Conservation (phyloP, 75 land plant genomes). For the Ceratopteris richardii region DNA sequence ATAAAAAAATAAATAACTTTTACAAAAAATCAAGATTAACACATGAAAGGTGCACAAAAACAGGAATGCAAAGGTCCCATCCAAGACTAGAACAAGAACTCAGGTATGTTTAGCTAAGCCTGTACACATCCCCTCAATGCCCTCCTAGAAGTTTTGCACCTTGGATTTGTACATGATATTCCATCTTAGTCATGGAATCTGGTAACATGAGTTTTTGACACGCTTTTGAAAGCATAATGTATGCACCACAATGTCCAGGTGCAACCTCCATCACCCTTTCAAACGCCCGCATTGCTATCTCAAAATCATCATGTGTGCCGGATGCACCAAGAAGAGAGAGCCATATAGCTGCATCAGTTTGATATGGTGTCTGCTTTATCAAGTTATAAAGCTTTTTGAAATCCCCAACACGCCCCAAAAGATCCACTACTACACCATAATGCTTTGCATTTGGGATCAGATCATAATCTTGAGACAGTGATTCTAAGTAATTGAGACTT, state of each 20-base stretch:
- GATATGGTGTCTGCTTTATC: neutral
- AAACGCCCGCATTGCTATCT: slow-evolving; percentile 6
- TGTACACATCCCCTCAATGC: too few relatives aligned
- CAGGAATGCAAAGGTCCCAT: too few relatives aligned
- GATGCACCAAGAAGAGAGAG: neutral
- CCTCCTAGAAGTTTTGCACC: too few relatives aligned
- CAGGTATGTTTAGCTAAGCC: too few relatives aligned
- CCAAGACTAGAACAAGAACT: too few relatives aligned
- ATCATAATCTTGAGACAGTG: neutral
- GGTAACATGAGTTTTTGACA: too few relatives aligned
- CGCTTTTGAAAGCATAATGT: neutral
- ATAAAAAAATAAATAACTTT: too few relatives aligned
- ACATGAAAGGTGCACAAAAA: too few relatives aligned
- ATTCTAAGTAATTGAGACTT: neutral
- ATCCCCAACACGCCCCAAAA: neutral
- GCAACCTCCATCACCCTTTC: neutral
- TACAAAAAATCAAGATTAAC: too few relatives aligned
- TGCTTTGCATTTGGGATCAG: neutral
- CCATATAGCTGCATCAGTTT: slow-evolving; percentile 2
- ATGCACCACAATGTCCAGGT: neutral
- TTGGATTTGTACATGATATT: too few relatives aligned
- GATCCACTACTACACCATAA: neutral
- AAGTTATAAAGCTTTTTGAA: neutral
- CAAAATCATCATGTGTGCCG: neutral
- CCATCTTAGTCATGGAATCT: too few relatives aligned